A percentile compares a stretch with the other conserved stretches of the same genome.
Evolutionary conservation across 768 basidiomycete species (phyloP).

Genomic region (Termitomyces sp.): DNA sequence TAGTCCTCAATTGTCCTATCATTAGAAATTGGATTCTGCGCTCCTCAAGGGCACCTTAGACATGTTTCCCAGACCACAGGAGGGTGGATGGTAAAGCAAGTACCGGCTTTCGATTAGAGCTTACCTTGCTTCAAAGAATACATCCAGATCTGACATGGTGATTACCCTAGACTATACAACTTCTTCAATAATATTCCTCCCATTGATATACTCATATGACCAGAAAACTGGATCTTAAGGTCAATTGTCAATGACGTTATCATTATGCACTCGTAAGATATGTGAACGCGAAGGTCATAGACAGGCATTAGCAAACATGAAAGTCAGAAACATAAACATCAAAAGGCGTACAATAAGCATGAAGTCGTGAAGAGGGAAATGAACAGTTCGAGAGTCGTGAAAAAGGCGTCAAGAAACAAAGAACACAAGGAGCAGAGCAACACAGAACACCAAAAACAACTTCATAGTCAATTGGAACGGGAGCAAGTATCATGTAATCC

Average conservation of each 20-base stretch:
- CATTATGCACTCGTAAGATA: not conserved
- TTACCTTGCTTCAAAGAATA: too few relatives aligned
- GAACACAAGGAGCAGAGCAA: not conserved
- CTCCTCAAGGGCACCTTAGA: too few relatives aligned
- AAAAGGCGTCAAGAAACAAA: not conserved
- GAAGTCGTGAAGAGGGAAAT: not conserved
- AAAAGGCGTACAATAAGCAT: not conserved
- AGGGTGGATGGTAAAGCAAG: too few relatives aligned
- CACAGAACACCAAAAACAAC: too few relatives aligned
- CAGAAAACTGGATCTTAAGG: not conserved
- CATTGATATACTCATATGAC: not conserved
- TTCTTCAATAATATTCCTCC: not conserved
- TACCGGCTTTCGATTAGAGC: too few relatives aligned
- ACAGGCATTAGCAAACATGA: not conserved
- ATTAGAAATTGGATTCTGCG: too few relatives aligned
- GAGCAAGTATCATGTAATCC: conserved; percentile 6
- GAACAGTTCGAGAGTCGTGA: not conserved
- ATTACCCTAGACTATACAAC: not conserved
- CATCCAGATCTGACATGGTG: too few relatives aligned
- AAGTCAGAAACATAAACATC: not conserved
- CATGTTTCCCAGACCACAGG: too few relatives aligned
- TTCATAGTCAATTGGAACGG: not conserved
- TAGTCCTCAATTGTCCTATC: too few relatives aligned
- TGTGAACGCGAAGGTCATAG: not conserved
- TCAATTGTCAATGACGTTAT: not conserved